Conservation (phyloP, 2,329 filamentous ascomycete species). For the Exserohilum turcica region DNA sequence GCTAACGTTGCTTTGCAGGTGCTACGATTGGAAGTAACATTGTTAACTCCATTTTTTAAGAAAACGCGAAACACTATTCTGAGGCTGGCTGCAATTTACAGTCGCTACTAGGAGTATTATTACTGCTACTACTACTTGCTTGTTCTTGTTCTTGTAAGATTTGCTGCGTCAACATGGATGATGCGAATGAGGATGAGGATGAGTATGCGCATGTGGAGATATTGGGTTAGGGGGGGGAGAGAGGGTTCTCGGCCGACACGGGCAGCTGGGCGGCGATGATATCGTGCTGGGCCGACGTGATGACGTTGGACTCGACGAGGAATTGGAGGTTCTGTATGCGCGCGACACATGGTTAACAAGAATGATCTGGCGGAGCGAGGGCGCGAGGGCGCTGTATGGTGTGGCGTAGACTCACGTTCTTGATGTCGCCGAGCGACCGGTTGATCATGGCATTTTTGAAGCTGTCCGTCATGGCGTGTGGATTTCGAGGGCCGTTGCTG, state of each 20-base stretch:
- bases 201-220: too few relatives aligned
- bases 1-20: constrained; percentile 61
- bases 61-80: too few relatives aligned
- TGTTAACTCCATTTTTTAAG: constrained; percentile 55
- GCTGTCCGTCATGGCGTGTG: constrained; percentile 47
- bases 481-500: not conserved
- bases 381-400: not conserved
- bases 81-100: too few relatives aligned
- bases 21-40: constrained; percentile 89
- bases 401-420: constrained; percentile 65
- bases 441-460: constrained; percentile 69
- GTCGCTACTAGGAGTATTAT: too few relatives aligned
- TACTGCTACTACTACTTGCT: too few relatives aligned
- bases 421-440: constrained; percentile 84
- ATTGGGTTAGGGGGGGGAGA: too few relatives aligned
- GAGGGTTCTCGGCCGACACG: constrained; percentile 69
- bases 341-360: constrained; percentile 18
- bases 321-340: constrained; percentile 83
- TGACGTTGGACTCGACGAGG: constrained; percentile 80
- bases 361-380: not conserved
- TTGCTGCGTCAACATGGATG: too few relatives aligned
- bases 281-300: constrained; percentile 76
- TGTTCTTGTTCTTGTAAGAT: too few relatives aligned
- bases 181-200: too few relatives aligned
- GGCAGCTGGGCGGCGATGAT: constrained; percentile 77